Conservation (phyloP, 805 yeast genomes). For the Monosporozyma servazzii region DNA sequence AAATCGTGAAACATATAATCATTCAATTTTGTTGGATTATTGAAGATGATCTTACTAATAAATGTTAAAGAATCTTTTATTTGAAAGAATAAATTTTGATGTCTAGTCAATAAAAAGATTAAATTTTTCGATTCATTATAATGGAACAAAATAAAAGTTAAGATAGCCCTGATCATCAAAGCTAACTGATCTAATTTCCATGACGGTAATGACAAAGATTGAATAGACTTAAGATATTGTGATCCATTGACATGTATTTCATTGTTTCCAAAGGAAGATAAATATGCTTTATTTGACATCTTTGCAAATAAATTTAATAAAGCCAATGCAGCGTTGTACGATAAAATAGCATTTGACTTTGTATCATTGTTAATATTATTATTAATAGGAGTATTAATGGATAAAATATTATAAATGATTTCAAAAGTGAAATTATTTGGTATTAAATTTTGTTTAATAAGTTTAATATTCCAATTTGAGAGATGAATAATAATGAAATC, state of each 20-base stretch:
- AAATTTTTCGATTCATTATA: slow-evolving; percentile 47
- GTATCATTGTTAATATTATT: slow-evolving; percentile 16
- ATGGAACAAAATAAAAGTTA: slow-evolving; percentile 42
- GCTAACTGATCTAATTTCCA: slow-evolving; percentile 50
- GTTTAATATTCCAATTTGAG: slow-evolving; percentile 34
- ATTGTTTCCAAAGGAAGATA: slow-evolving; percentile 15
- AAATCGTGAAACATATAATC: neutral
- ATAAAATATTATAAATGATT: slow-evolving; percentile 52
- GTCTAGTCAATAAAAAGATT: slow-evolving; percentile 38
- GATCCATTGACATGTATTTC: slow-evolving; percentile 1
- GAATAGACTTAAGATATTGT: slow-evolving; percentile 1
- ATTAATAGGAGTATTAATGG: slow-evolving; percentile 24
- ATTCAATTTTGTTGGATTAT: neutral
- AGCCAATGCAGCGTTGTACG: slow-evolving; percentile 43
- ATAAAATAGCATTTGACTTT: slow-evolving; percentile 29
- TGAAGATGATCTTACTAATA: slow-evolving; percentile 12
- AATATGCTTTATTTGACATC: slow-evolving; percentile 19
- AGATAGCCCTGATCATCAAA: slow-evolving; percentile 45
- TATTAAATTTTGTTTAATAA: slow-evolving; percentile 29
- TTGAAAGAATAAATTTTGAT: slow-evolving; percentile 28
- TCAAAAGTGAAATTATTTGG: slow-evolving; percentile 44
- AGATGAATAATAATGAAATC: slow-evolving; percentile 54
- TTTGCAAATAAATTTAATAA: slow-evolving; percentile 36
- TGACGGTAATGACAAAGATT: slow-evolving; percentile 18
- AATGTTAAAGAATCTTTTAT: slow-evolving; percentile 17